phyloP scores from a whole-genome alignment of 1,139 yeast genomes.

The Yueomyces sp. region DNA sequence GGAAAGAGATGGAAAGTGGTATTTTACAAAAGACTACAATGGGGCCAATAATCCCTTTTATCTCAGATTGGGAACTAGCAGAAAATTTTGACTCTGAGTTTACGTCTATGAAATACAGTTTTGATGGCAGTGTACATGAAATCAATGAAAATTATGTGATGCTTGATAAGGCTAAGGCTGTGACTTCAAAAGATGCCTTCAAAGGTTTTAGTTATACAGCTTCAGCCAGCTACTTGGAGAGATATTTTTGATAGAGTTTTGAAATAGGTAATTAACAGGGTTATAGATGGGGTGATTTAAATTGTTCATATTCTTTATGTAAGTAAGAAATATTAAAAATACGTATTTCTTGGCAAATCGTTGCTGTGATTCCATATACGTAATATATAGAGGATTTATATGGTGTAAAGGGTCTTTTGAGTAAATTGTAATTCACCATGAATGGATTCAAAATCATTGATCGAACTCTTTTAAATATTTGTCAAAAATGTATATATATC shows the following conservation, averaged over 20 bases:
- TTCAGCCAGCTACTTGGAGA: conserved; percentile 24
- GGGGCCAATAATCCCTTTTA: conserved; percentile 81
- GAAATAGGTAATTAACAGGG: too few relatives aligned
- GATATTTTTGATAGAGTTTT: conserved; percentile 13
- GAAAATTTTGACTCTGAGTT: conserved; percentile 87
- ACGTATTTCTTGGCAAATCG: too few relatives aligned
- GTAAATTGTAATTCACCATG: too few relatives aligned
- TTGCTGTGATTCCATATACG: too few relatives aligned
- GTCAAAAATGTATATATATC: too few relatives aligned
- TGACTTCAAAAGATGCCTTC: conserved; percentile 18
- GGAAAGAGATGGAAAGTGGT: conserved; percentile 50
- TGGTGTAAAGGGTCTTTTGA: too few relatives aligned
- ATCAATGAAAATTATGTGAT: conserved; percentile 3
- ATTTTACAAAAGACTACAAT: conserved; percentile 28
- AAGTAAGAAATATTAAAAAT: too few relatives aligned
- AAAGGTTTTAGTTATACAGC: conserved; percentile 28
- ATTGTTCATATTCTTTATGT: too few relatives aligned
- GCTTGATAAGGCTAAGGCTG: not conserved
- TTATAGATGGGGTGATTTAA: not conserved
- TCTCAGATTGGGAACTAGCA: conserved; percentile 77
- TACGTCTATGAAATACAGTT: conserved; percentile 49
- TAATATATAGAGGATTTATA: too few relatives aligned
- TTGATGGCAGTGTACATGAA: conserved; percentile 5
- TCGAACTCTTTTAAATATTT: too few relatives aligned
- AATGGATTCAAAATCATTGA: too few relatives aligned